Evolutionary conservation across 139 green algal species (phyloP).

Genomic region (Chlorella sp.): DNA sequence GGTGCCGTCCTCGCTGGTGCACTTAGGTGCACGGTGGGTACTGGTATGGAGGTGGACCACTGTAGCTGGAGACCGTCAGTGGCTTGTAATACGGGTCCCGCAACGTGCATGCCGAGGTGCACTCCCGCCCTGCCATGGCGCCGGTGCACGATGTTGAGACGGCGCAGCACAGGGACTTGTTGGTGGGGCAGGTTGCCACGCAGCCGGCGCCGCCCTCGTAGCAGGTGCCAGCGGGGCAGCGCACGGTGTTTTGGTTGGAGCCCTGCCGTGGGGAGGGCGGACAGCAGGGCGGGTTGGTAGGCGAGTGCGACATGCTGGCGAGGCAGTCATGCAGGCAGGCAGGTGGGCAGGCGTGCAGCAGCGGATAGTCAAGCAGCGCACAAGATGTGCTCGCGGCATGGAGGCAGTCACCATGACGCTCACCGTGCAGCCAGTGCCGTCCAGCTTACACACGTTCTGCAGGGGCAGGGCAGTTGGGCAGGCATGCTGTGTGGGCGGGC

Average conservation of each 20-base stretch:
- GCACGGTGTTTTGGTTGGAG: not conserved
- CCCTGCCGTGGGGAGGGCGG: not conserved
- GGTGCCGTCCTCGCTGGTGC: not conserved
- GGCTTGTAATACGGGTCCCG: not conserved
- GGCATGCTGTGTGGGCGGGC: too few relatives aligned
- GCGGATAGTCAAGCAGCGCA: too few relatives aligned
- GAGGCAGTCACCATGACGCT: not conserved
- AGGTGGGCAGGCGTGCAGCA: not conserved
- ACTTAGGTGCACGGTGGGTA: not conserved
- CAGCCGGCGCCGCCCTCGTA: not conserved
- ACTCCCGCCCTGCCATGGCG: not conserved
- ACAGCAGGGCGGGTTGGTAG: not conserved
- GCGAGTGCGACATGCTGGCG: not conserved
- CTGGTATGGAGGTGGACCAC: not conserved
- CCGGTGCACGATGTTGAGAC: not conserved
- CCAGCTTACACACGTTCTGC: not conserved
- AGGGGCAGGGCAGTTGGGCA: too few relatives aligned
- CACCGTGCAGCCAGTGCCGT: not conserved
- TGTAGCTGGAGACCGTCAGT: too few relatives aligned
- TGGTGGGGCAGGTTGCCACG: not conserved
- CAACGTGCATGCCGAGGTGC: not conserved
- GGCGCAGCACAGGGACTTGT: not conserved
- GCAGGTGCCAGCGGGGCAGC: constrained; percentile 15
- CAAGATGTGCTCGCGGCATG: not conserved
- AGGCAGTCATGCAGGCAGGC: not conserved